Evolutionary conservation across 2,329 filamentous ascomycete genomes (phyloP), one percentile per base, ranked within the genome.

Genomic region (Simplicillium sp.): DNA sequence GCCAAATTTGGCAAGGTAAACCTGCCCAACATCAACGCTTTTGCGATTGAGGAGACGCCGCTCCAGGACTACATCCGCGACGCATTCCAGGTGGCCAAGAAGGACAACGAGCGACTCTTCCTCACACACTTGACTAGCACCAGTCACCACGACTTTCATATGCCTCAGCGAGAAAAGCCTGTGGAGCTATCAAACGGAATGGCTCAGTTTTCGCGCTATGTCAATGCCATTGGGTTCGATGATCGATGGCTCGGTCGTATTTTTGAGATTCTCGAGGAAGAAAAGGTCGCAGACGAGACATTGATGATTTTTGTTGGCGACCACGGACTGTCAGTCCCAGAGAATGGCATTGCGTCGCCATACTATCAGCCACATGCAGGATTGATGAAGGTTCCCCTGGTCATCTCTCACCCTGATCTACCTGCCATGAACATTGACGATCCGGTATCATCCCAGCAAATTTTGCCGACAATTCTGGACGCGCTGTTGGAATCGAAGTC

Each of bases 91-190:
- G 41, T 48, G 2, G 59, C 59, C 11, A 50, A 46, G 28, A 49
- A 54, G 29, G 52, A 51, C 0, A 50, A 60, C 11, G 51, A 59
- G 33, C 52, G 59, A 9, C 49, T 61, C 1, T 62, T 62, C 29
- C 40, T 61, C 5, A 56, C 57, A 2, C 60, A 62, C 42, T 39
- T 62, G 6, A 62, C 60, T 3, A 61, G 59, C 46, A 62, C 59
- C 2, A 59, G 52, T 3, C 59, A 62, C 41, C 59, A 61, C 29
- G 50, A 55, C 6, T 61, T 57, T 34, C 50, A 50, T 1, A 46
- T 61, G 33, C 59, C 59, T 0, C 43, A 40, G 5, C 48, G 49
- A 0, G 57, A 59, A 18, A 43, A 43, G 3, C 58, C 58, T n/a
- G 50, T 54, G 0, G 51, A 53, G 3, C 36, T 61, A 36, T 48